Conservation (phyloP, 805 yeast genomes). For the Maudiozyma saulgeensis region DNA sequence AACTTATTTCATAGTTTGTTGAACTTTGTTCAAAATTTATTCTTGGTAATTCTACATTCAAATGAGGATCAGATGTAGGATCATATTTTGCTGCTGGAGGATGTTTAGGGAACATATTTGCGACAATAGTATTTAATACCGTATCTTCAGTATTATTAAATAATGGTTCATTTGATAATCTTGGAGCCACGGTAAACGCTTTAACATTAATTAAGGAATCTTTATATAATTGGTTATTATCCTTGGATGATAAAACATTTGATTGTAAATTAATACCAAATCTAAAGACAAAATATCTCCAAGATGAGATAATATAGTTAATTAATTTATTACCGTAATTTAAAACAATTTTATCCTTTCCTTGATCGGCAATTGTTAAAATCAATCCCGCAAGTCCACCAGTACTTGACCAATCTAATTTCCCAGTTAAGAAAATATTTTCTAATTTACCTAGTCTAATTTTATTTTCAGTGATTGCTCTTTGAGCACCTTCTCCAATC, state of each 20-base stretch:
- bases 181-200: constrained; percentile 24
- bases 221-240: constrained; percentile 9
- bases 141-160: constrained; percentile 5
- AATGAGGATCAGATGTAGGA: constrained; percentile 29
- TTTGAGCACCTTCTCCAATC: constrained; percentile 78
- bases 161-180: background rate
- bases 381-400: constrained; percentile 92
- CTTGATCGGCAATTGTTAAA: constrained; percentile 73
- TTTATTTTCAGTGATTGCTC: constrained; percentile 55
- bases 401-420: constrained; percentile 61
- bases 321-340: constrained; percentile 41
- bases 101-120: constrained; percentile 50
- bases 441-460: constrained; percentile 48
- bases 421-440: constrained; percentile 70
- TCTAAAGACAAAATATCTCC: constrained; percentile 83
- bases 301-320: constrained; percentile 57
- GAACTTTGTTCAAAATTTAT: constrained; percentile 20
- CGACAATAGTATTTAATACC: constrained; percentile 27
- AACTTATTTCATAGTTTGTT: constrained; percentile 58
- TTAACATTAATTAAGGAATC: constrained; percentile 33
- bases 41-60: constrained; percentile 31
- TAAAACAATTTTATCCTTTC: constrained; percentile 46
- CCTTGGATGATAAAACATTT: constrained; percentile 15
- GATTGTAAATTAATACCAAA: constrained; percentile 49
- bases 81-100: constrained; percentile 31